phyloP scores from a whole-genome alignment of 2,329 filamentous ascomycete genomes.

The Leptographium wingfieldii region DNA sequence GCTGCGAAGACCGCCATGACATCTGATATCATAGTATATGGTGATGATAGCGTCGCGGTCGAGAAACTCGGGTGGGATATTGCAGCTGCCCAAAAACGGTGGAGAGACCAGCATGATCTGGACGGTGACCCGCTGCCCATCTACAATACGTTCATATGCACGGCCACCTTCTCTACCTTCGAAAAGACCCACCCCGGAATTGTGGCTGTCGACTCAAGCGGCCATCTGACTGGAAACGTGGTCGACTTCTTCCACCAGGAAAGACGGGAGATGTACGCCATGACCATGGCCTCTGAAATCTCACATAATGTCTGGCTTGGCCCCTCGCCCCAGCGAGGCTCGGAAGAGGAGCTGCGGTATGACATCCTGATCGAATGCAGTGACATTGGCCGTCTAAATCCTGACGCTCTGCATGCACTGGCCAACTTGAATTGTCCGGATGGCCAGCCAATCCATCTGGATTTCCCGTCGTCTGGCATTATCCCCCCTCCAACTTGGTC shows the following conservation, averaged over 20 bases:
- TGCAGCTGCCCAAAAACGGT: constrained; percentile 62
- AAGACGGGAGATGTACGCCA: constrained; percentile 79
- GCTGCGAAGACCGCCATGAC: constrained; percentile 74
- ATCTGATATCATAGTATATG: constrained; percentile 89
- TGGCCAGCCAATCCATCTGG: constrained; percentile 35
- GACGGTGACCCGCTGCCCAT: constrained; percentile 41
- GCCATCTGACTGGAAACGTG: constrained; percentile 60
- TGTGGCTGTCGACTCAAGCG: constrained; percentile 61
- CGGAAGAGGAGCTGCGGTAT: constrained; percentile 48
- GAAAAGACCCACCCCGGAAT: constrained; percentile 58
- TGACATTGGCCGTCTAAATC: constrained; percentile 68
- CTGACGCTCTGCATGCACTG: constrained; percentile 50
- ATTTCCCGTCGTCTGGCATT: constrained; percentile 92
- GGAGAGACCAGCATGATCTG: constrained; percentile 52
- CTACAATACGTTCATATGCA: constrained; percentile 76
- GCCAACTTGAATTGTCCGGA: constrained; percentile 40
- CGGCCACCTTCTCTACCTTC: constrained; percentile 54
- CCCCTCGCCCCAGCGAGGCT: constrained; percentile 61
- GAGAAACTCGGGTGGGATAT: constrained; percentile 56
- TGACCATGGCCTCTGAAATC: constrained; percentile 85
- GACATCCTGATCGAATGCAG: constrained; percentile 83
- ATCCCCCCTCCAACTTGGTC: constrained; percentile 77
- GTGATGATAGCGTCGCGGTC: constrained; percentile 51
- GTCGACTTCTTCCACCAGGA: constrained; percentile 88
- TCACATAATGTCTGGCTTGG: constrained; percentile 83